Conservation (phyloP, 2,329 filamentous ascomycete species). For the Talaromyces sp. region DNA sequence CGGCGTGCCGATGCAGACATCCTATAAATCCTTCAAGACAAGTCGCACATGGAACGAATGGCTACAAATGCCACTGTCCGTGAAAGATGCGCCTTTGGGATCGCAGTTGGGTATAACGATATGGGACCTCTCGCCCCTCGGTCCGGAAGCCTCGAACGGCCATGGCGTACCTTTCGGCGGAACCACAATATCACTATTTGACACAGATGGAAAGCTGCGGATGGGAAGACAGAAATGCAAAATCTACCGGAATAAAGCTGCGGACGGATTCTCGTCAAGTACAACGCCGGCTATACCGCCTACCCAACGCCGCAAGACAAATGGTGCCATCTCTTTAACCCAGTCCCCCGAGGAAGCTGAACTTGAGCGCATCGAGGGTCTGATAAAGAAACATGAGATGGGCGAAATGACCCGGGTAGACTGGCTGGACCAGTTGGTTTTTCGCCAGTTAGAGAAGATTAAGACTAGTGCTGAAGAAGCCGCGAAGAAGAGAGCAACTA, state of each 20-base stretch:
- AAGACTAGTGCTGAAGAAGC: slow-evolving; percentile 64
- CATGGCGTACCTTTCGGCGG: slow-evolving; percentile 91
- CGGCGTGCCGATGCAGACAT: slow-evolving; percentile 86
- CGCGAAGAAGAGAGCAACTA: slow-evolving; percentile 56
- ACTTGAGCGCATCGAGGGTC: slow-evolving; percentile 79
- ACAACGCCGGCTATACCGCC: slow-evolving; percentile 70
- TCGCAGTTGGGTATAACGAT: slow-evolving; percentile 87
- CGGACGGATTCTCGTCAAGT: slow-evolving; percentile 79
- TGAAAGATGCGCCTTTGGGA: slow-evolving; percentile 76
- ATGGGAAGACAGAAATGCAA: slow-evolving; percentile 92
- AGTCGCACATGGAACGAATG: slow-evolving; percentile 85
- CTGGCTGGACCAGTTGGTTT: slow-evolving; percentile 95
- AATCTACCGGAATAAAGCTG: slow-evolving; percentile 75
- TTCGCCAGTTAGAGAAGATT: slow-evolving; percentile 80
- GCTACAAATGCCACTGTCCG: slow-evolving; percentile 81
- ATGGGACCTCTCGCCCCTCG: slow-evolving; percentile 87
- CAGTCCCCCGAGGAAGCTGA: slow-evolving; percentile 74
- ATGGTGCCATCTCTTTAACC: slow-evolving; percentile 47
- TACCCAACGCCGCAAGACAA: slow-evolving; percentile 54
- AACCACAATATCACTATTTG: slow-evolving; percentile 88
- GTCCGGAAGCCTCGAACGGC: slow-evolving; percentile 65
- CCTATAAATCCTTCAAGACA: slow-evolving; percentile 85
- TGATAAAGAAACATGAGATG: slow-evolving; percentile 98
- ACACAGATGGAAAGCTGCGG: slow-evolving; percentile 83
- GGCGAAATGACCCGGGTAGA: slow-evolving; percentile 89